Base-by-base conservation (phyloP, 176 grass and related monocot genomes). In the Panicum miliaceum region DNA sequence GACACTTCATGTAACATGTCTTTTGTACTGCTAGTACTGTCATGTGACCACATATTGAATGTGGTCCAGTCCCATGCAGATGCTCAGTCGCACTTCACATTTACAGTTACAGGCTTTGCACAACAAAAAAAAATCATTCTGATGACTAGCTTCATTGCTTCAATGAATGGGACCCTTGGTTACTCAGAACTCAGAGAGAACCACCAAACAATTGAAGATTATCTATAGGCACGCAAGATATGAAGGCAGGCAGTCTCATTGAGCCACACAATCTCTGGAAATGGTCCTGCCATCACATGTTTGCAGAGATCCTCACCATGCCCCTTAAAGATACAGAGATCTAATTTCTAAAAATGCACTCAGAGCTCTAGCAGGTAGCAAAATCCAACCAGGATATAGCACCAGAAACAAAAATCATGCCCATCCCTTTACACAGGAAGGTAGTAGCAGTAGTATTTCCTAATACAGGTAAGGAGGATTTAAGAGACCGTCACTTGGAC, bases 271-370 rank as follows among this genome's bases (percentile, higher is more conserved):
- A 67, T 64, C 71, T 47, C 42, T 48, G 27, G 51, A 77, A 13
- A 69, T 68, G 71, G 62, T 86, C 78, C 77, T 82, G 42, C 27
- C 68, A 85, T 81, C 68, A 69, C 77, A 89, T 54, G 70, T 81
- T 81, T 82, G 47, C 36, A 67, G 27, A 74, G 19, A 12, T 37
- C 36, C 78, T 87, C 41, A 71, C 54, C 42, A 72, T 45, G 45
- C 53, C 45, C 52, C 18, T 32, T 5, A 76, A 76, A 59, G 27
- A 89, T 20, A 73, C 37, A 81, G 15, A 41, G 22, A 67, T 37
- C 40, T 32, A 68, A 61, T 25, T 69, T 69, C 48, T 8, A 56
- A 56, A 74, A 68, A 75, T 87, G 58, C 68, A 83, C 9, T 59
- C 22, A 38, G 48, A 74, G 51, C 41, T 61, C 16, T 22, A 59